Conservation (phyloP, 306 rosid species). For the Gynostemma pentaphyllum region DNA sequence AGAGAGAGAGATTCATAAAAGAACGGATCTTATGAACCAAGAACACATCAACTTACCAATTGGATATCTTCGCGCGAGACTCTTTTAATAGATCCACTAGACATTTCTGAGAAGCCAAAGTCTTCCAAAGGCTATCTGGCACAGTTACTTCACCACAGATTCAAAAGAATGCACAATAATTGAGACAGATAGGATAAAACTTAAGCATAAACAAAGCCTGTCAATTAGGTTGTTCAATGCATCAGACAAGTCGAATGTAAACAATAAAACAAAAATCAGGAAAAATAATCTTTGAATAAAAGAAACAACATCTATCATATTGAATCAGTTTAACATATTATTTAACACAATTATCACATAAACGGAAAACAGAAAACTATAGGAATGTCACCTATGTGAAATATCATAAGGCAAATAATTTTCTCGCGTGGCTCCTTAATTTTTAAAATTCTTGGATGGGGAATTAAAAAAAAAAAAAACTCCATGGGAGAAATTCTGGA, state of each 20-base stretch:
- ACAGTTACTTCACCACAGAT: not conserved
- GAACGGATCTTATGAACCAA: not conserved
- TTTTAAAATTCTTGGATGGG: not conserved
- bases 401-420: not conserved
- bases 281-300: not conserved
- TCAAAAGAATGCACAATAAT: not conserved
- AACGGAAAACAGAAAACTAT: not conserved
- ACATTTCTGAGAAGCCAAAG: constrained; percentile 28
- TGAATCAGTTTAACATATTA: not conserved
- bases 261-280: not conserved
- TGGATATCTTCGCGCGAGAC: constrained; percentile 86
- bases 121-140: not conserved
- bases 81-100: constrained; percentile 66
- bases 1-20: not conserved
- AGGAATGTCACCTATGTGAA: not conserved
- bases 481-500: not conserved
- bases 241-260: not conserved
- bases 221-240: not conserved
- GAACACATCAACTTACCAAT: constrained; percentile 46
- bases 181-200: not conserved
- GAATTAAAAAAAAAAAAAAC: too few species aligned
- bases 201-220: too few species aligned
- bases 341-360: not conserved
- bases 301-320: not conserved
- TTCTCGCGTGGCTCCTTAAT: not conserved